Percentiles rank a stretch among this genome's conserved stretches.
These are phyloP conservation scores for Phytophthora citrophthora DNA, from an alignment of 352 stramenopile species.

Conservation along the genomic window DNA sequence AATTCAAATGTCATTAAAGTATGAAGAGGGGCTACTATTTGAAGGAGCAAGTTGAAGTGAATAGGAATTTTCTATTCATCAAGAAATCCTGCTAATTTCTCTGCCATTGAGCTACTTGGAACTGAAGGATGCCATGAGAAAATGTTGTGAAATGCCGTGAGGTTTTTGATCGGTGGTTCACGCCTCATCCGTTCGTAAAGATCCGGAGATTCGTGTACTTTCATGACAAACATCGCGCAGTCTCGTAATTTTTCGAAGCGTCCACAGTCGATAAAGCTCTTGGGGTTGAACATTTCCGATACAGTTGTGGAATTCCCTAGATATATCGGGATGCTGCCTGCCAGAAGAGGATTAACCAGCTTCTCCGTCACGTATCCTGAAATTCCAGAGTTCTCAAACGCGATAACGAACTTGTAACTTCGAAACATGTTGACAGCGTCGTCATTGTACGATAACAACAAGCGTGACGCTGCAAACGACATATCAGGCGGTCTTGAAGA, in stretches of 20 bases:
- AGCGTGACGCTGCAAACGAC: constrained; percentile 4
- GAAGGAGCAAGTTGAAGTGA: not conserved
- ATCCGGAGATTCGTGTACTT: constrained; percentile 39
- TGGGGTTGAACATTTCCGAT: constrained; percentile 47
- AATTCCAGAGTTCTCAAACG: constrained; percentile 62
- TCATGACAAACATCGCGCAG: constrained; percentile 44
- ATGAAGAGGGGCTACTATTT: constrained; percentile 1
- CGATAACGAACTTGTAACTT: constrained; percentile 68
- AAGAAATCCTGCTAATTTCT: constrained; percentile 9
- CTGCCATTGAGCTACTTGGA: constrained; percentile 8
- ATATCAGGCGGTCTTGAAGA: constrained; percentile 7
- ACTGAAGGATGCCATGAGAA: constrained; percentile 62
- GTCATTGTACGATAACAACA: constrained; percentile 41
- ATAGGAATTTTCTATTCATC: not conserved
- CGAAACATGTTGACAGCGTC: constrained; percentile 43
- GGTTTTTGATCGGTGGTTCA: constrained; percentile 42
- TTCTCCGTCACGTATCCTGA: constrained; percentile 74
- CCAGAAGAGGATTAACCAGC: constrained; percentile 65
- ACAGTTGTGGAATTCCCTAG: constrained; percentile 52
- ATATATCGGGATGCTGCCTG: constrained; percentile 64
- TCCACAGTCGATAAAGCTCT: constrained; percentile 63
- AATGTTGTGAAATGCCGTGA: constrained; percentile 29
- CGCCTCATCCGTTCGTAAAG: constrained; percentile 44
- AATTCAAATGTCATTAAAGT: not conserved
- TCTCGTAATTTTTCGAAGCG: constrained; percentile 42